Evolutionary conservation across 192 early-diverging fungal species (phyloP), one percentile per base, ranked within the genome.

Genomic region (Physocladia obscura): DNA sequence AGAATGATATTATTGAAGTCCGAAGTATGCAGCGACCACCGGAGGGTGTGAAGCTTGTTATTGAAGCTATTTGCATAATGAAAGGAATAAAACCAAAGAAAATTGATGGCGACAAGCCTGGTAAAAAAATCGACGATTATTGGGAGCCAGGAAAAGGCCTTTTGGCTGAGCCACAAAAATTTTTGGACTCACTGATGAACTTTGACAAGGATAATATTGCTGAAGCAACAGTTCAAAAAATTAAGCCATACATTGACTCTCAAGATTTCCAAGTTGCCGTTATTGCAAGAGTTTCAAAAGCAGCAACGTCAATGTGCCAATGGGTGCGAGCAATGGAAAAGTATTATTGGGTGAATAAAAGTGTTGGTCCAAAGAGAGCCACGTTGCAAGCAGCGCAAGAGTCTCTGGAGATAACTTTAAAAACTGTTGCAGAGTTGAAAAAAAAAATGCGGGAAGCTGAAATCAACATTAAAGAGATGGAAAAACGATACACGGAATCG

Each of bases 281-380:
- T 44, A 86, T 86, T 47, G 76, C 81, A 19, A 64, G 84, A 29
- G 84, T 86, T 3, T 86, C 84, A 4, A 86, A 81, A 62, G 84
- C 84, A 15, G 84, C 84, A 22, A 86, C 84, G 2, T 86, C 84
- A 8, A 83, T 87, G 82, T 87, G 86, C 52, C 82, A 77, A 32
- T 87, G 86, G 86, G 86, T 87, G 15, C 70, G 84, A 60, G 86
- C 86, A 1, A 87, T 87, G 84, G 86, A 87, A 71, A 84, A 84
- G 49, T 87, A 87, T 70, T 84, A 87, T 71, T 82, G 82, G 76
- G 82, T 87, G 2, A 78, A 84, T 0, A 74, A 73, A 55, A 75
- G 77, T 24, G 86, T 87, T 32, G 86, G 81, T 11, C 86, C 86
- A n/a, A 87, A 87, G 64, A 64, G 81, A 38, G 85, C 80, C 26